These are phyloP conservation scores for Mrakia frigida DNA, from an alignment of 768 basidiomycete genomes.

Conservation along the genomic window DNA sequence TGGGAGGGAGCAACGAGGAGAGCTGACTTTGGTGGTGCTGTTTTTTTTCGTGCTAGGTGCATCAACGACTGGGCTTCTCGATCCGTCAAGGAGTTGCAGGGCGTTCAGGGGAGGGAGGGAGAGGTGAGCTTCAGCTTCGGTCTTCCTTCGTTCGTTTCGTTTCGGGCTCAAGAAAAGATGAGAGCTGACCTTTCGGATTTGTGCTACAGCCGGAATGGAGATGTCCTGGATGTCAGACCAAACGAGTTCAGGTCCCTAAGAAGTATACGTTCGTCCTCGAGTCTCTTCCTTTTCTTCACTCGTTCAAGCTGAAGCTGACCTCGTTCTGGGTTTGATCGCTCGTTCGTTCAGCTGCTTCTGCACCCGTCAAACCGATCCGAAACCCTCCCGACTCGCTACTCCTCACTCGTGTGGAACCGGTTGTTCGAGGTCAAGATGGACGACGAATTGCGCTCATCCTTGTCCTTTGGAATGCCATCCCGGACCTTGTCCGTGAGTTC, in stretches of 20 bases:
- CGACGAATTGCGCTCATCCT: conserved; percentile 62
- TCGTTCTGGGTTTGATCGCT: conserved; percentile 1
- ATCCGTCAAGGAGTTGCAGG: conserved; percentile 23
- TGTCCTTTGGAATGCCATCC: conserved; percentile 86
- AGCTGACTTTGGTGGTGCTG: background rate
- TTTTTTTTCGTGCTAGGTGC: conserved; percentile 5
- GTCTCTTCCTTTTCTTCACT: background rate
- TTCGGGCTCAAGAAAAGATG: background rate
- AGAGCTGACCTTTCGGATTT: background rate
- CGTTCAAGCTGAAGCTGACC: conserved; percentile 7
- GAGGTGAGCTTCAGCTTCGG: background rate
- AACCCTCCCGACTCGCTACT: conserved; percentile 54
- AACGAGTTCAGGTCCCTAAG: conserved; percentile 7
- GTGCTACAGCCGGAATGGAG: conserved; percentile 17
- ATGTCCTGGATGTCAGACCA: conserved; percentile 30
- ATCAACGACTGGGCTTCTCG: conserved; percentile 32
- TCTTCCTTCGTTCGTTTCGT: background rate
- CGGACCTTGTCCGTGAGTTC: conserved; percentile 71
- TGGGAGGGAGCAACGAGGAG: background rate
- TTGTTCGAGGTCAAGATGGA: conserved; percentile 41
- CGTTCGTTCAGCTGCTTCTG: conserved; percentile 70
- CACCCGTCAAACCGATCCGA: conserved; percentile 64
- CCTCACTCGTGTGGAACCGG: conserved; percentile 45
- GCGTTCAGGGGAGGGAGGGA: conserved; percentile 5
- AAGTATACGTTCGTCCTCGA: background rate